Base-by-base conservation (phyloP, 2,329 filamentous ascomycete genomes). In the Aureobasidium sp. region DNA sequence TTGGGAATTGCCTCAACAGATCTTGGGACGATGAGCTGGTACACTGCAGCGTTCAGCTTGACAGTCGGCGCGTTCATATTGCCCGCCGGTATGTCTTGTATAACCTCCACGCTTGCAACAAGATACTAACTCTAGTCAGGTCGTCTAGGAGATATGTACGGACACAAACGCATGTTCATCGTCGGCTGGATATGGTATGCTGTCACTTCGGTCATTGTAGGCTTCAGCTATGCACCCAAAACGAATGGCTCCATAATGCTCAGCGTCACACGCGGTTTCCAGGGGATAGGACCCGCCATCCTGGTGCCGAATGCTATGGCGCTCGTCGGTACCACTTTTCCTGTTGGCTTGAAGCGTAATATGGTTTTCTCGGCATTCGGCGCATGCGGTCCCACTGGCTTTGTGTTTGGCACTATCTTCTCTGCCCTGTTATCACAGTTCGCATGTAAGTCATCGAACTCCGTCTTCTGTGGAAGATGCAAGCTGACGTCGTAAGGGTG, bases 11-110 rank as follows among this genome's bases (percentile, higher is more conserved):
- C 67, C 1, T 70, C 71, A 46, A 71, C 74, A 1, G 77, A 74
- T 19, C 68, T 21, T 65, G 55, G 75, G n/a, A 69, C 77, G 43
- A 70, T 75, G 29, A 73, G 73, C 23, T 78, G 75, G 75, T 69
- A 76, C 55, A 73, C 75, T 45, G 75, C 75, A 10, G 74, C 69
- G 10, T 78, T 76, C 66, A 70, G 68, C 45, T 65, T 77, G 25
- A 75, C 75, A 2, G 73, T 77, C 10, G 75, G 75, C n/a, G 75
- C 74, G 5, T 77, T 77, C 64, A 77, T 78, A 59, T 69, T 77
- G 49, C 72, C 75, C 25, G 73, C 73, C 8, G 75, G 71, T 60
- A 19, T 37, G 25, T 6, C 13, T 27, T 8, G 4, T 4, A 3
- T 6, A 29, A 3, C 3, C 17, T 37, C 4, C 10, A 15, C 17